These are phyloP conservation scores for Caulochytrium protostelioides DNA, from an alignment of 371 early-diverging fungal genomes.

Conservation along the genomic window DNA sequence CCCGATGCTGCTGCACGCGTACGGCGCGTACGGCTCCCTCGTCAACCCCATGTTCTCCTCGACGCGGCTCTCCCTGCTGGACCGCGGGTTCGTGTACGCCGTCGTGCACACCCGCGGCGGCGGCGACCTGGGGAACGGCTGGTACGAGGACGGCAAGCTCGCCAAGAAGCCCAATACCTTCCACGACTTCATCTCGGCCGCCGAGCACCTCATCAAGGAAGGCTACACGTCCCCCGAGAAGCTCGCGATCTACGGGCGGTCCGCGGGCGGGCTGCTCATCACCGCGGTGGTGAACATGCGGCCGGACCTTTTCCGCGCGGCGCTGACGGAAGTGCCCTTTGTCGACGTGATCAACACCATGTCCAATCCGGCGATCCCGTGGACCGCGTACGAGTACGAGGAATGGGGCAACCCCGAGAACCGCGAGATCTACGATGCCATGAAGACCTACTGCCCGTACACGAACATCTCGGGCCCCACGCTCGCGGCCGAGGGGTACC, in stretches of 20 bases:
- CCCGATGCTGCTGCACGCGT: slow-evolving; percentile 26
- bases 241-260: slow-evolving; percentile 32
- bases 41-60: slow-evolving; percentile 27
- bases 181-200: slow-evolving; percentile 26
- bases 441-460: slow-evolving; percentile 24
- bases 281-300: slow-evolving; percentile 31
- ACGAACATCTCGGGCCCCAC: slow-evolving; percentile 7
- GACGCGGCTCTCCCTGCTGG: slow-evolving; percentile 23
- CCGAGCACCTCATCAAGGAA: slow-evolving; percentile 29
- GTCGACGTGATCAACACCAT: slow-evolving; percentile 31
- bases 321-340: slow-evolving; percentile 31
- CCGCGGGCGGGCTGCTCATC: slow-evolving; percentile 36
- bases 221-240: slow-evolving; percentile 26
- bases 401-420: slow-evolving; percentile 31
- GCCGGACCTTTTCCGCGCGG: slow-evolving; percentile 31
- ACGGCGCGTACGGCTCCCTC: slow-evolving; percentile 34
- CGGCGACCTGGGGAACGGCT: slow-evolving; percentile 31
- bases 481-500: slow-evolving; percentile 6
- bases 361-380: slow-evolving; percentile 22
- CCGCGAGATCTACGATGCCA: slow-evolving; percentile 15
- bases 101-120: slow-evolving; percentile 41
- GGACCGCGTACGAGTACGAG: slow-evolving; percentile 28
- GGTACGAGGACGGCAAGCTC: slow-evolving; percentile 37
- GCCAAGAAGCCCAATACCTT: slow-evolving; percentile 36
- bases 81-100: slow-evolving; percentile 39